A percentile compares a stretch with the other conserved stretches of the same genome.
Evolutionary conservation across 2,329 filamentous ascomycete species (phyloP).

Genomic region (Diaporthe amygdali): DNA sequence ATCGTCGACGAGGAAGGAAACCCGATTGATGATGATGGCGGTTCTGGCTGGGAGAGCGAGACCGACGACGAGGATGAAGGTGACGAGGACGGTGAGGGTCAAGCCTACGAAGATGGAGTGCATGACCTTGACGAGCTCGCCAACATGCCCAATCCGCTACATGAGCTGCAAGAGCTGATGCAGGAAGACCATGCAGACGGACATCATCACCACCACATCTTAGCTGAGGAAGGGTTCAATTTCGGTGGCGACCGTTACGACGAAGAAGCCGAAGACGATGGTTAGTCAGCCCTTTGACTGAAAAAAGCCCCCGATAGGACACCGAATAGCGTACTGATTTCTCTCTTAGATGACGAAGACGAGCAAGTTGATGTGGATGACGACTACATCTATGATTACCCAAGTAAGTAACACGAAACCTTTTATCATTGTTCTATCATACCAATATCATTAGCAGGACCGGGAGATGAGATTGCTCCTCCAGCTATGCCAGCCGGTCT

Average conservation of each 20-base stretch:
- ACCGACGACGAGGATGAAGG: constrained; percentile 61
- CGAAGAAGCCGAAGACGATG: constrained; percentile 65
- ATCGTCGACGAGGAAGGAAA: constrained; percentile 70
- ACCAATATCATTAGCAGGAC: constrained; percentile 24
- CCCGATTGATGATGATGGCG: constrained; percentile 62
- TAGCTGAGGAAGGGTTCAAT: constrained; percentile 23
- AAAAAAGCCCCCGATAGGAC: neutral
- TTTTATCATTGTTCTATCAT: neutral
- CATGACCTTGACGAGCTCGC: constrained; percentile 61
- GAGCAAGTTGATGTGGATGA: constrained; percentile 73
- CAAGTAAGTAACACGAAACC: constrained; percentile 48
- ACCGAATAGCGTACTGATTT: constrained; percentile 27
- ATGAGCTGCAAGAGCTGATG: constrained; percentile 59
- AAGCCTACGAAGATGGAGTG: constrained; percentile 58
- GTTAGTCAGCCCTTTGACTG: constrained; percentile 44
- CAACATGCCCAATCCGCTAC: constrained; percentile 19
- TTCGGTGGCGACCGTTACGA: constrained; percentile 34
- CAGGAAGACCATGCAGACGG: constrained; percentile 60
- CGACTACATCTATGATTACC: constrained; percentile 66
- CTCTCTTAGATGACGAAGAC: constrained; percentile 69
- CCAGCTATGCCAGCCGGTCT: constrained; percentile 51
- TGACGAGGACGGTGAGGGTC: constrained; percentile 47
- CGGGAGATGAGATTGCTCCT: constrained; percentile 48
- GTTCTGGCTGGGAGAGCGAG: constrained; percentile 66
- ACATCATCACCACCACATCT: constrained; percentile 51